These are phyloP conservation scores for Ammopiptanthus mongolicus DNA, from an alignment of 306 rosid species.

Conservation along the genomic window DNA sequence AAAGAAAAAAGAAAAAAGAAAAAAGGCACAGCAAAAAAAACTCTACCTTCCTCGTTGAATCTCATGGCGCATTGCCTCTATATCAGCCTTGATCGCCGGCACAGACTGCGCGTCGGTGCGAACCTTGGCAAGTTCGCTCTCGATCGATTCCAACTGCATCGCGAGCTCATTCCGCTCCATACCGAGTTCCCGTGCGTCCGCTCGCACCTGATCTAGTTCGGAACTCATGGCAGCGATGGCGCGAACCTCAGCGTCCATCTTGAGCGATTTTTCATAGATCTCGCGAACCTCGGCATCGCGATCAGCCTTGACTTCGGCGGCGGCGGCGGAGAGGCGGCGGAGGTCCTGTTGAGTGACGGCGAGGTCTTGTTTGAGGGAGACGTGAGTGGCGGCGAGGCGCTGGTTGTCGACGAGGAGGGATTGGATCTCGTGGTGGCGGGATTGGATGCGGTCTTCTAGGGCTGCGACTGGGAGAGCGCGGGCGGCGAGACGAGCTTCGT, in stretches of 20 bases:
- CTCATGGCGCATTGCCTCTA: conserved; percentile 52
- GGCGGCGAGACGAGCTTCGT: conserved; percentile 26
- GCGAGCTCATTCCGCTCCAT: conserved; percentile 43
- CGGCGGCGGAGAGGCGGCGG: conserved; percentile 45
- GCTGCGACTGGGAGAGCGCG: conserved; percentile 28
- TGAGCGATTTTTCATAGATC: conserved; percentile 65
- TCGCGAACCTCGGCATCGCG: conserved; percentile 68
- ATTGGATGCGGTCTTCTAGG: conserved; percentile 55
- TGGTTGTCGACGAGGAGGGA: conserved; percentile 72
- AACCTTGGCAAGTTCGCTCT: conserved; percentile 35
- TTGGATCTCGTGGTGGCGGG: conserved; percentile 73
- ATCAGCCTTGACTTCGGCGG: conserved; percentile 51
- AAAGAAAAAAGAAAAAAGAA: too few relatives aligned
- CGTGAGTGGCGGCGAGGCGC: conserved; percentile 79
- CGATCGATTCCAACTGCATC: conserved; percentile 40
- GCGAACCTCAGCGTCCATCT: conserved; percentile 69
- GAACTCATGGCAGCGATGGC: conserved; percentile 45
- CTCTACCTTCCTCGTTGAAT: conserved; percentile 78
- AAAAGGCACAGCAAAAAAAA: too few relatives aligned
- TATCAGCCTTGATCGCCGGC: conserved; percentile 45
- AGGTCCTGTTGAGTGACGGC: conserved; percentile 55
- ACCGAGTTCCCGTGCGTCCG: conserved; percentile 42
- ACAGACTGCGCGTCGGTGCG: conserved; percentile 41
- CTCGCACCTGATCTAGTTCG: conserved; percentile 56
- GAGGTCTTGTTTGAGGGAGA: conserved; percentile 82